These are phyloP conservation scores for Exophiala lecanii-corni DNA, from an alignment of 2,329 filamentous ascomycete species.

Conservation along the genomic window DNA sequence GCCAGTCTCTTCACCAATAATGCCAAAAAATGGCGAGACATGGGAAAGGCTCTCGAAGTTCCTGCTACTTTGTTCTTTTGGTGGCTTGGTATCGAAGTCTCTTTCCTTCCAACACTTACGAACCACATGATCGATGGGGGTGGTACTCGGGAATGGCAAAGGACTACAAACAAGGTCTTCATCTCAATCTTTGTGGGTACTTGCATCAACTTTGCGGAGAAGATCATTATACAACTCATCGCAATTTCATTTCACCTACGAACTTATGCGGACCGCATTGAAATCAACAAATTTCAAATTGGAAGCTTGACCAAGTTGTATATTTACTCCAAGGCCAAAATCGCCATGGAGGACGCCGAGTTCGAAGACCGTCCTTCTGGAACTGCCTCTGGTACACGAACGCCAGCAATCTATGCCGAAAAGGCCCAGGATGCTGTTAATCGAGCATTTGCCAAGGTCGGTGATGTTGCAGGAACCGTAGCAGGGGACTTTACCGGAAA, in stretches of 20 bases:
- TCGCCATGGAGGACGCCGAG: constrained; percentile 69
- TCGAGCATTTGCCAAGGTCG: constrained; percentile 71
- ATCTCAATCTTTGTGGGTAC: constrained; percentile 77
- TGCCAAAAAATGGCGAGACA: constrained; percentile 86
- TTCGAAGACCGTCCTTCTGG: constrained; percentile 56
- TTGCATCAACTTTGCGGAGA: constrained; percentile 79
- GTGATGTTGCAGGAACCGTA: constrained; percentile 77
- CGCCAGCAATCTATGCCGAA: constrained; percentile 67
- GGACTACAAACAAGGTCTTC: constrained; percentile 76
- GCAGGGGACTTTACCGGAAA: constrained; percentile 89
- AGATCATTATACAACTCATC: constrained; percentile 91
- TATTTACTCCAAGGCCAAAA: constrained; percentile 59
- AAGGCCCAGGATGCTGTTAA: constrained; percentile 69
- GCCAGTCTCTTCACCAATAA: constrained; percentile 79
- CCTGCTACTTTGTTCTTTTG: constrained; percentile 85
- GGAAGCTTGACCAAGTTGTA: constrained; percentile 62
- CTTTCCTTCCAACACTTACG: constrained; percentile 77
- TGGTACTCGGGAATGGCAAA: constrained; percentile 63
- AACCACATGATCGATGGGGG: constrained; percentile 56
- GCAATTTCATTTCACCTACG: constrained; percentile 87
- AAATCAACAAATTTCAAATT: constrained; percentile 88
- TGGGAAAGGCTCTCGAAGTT: constrained; percentile 79
- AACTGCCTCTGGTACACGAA: constrained; percentile 59
- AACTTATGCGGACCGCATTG: constrained; percentile 86
- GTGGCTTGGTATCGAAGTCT: constrained; percentile 81